phyloP scores from a whole-genome alignment of 2,329 filamentous ascomycete species.

The Cyclaneusma minus region DNA sequence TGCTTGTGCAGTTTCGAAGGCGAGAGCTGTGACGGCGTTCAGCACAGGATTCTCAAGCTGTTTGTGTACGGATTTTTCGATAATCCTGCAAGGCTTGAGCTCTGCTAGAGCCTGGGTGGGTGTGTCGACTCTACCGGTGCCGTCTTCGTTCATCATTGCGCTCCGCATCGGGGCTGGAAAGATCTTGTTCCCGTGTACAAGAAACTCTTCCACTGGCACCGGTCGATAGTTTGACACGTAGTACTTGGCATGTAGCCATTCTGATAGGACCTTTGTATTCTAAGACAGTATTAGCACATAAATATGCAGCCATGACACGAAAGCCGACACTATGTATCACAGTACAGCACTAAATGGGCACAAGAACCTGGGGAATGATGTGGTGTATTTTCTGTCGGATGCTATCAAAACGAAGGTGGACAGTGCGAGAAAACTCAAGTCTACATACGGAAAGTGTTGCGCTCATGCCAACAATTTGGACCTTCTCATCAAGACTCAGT shows the following conservation, averaged over 20 bases:
- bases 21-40: constrained; percentile 56
- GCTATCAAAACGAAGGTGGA: too few relatives aligned
- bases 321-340: too few relatives aligned
- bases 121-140: too few relatives aligned
- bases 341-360: too few relatives aligned
- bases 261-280: constrained; percentile 55
- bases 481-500: constrained; percentile 46
- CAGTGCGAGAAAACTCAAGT: neutral
- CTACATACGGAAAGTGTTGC: constrained; percentile 53
- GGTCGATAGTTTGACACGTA: constrained; percentile 61
- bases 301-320: too few relatives aligned
- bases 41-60: constrained; percentile 49
- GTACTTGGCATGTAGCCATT: constrained; percentile 55
- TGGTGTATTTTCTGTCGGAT: too few relatives aligned
- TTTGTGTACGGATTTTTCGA: constrained; percentile 39
- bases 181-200: constrained; percentile 55
- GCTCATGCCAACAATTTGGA: constrained; percentile 69
- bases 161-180: constrained; percentile 46
- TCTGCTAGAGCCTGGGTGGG: constrained; percentile 29
- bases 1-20: constrained; percentile 50
- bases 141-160: constrained; percentile 39
- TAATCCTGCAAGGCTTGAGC: constrained; percentile 26
- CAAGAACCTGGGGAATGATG: too few relatives aligned
- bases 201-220: constrained; percentile 59
- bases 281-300: constrained; percentile 18